Evolutionary conservation across 768 basidiomycete species (phyloP).

Genomic region (Lactarius evosmus): DNA sequence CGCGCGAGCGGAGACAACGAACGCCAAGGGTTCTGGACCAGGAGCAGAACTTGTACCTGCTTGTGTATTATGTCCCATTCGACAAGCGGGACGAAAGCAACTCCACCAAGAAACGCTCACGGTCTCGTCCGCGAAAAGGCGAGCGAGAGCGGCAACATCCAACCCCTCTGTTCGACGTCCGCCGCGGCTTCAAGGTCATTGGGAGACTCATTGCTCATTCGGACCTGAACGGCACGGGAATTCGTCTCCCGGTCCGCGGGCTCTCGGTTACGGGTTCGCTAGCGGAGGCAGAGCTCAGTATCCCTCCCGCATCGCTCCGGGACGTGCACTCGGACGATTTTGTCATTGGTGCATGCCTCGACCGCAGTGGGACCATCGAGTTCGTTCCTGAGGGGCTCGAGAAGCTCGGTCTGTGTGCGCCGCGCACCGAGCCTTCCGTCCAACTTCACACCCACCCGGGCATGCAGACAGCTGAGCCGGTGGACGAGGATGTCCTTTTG

Average conservation of each 20-base stretch:
- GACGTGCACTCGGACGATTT: slow-evolving; percentile 41
- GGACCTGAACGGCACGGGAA: slow-evolving; percentile 68
- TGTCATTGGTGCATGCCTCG: slow-evolving; percentile 58
- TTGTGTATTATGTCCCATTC: slow-evolving; percentile 76
- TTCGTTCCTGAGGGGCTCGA: slow-evolving; percentile 76
- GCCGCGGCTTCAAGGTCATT: slow-evolving; percentile 66
- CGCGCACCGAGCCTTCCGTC: slow-evolving; percentile 22
- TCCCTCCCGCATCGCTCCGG: slow-evolving; percentile 38
- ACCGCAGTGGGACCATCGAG: slow-evolving; percentile 66
- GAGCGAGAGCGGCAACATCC: slow-evolving; percentile 19
- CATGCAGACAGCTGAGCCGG: slow-evolving; percentile 39
- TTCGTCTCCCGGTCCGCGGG: slow-evolving; percentile 71
- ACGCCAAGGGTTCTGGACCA: slow-evolving; percentile 38
- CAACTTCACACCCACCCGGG: slow-evolving; percentile 16
- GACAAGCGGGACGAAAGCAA: slow-evolving; percentile 35
- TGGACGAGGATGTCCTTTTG: slow-evolving; percentile 43
- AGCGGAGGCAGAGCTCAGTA: slow-evolving; percentile 38
- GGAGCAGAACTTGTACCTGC: slow-evolving; percentile 62
- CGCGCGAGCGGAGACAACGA: slow-evolving; percentile 26
- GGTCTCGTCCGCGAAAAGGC: slow-evolving; percentile 36
- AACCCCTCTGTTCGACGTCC: slow-evolving; percentile 39
- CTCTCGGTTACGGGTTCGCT: slow-evolving; percentile 62
- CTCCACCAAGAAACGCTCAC: slow-evolving; percentile 45
- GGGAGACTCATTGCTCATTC: slow-evolving; percentile 71
- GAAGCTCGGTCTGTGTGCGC: slow-evolving; percentile 62